Evolutionary conservation across 2,329 filamentous ascomycete genomes (phyloP), one percentile per base, ranked within the genome.

Genomic region (Colletotrichum simmondsii): DNA sequence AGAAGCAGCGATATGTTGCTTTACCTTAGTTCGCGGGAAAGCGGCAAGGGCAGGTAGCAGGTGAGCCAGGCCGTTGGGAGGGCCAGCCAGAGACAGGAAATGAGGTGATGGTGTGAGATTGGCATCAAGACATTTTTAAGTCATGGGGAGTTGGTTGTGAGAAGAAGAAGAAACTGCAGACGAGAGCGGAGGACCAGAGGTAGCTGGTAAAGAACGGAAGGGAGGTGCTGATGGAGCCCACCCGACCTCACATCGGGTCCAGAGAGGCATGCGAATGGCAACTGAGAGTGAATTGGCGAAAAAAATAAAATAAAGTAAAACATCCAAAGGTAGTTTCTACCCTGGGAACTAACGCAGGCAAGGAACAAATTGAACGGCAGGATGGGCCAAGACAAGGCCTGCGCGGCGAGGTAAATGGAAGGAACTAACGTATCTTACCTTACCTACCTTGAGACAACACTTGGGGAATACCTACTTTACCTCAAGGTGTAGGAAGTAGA

Each of bases 51-150:
- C 65, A 59, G 32, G 62, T 57, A 42, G 35, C 28, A 61, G 61
- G 70, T 57, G 56, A 72, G 70, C 70, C 60, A 65, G 60, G 49
- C 60, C 70, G 46, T 70, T 72, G 61, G 67, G 70, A 65, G 32
- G 35, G 26, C 42, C 19, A 49, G 60, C 49, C 32, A 54, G 54
- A 54, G 66, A 52, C 16, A 52, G 54, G 54, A 52, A 28, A 65
- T 52, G 66, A 70, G 32, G 32, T 46, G 66, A 72, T 56, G 65
- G 57, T 42, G 58, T 30, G 26, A 58, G 22, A 37, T 69, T 57
- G 42, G 60, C 56, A 60, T 72, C 66, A 54, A 70, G 60, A 72
- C 70, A 70, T 63, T 63, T 65, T 72, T 72, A 69, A 72, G 66
- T 70, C 70, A 72, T 65, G 52, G 32, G 52, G 60, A 24, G 35